phyloP scores from a whole-genome alignment of 1,139 yeast genomes.

The Citeromyces hawaiiensis region DNA sequence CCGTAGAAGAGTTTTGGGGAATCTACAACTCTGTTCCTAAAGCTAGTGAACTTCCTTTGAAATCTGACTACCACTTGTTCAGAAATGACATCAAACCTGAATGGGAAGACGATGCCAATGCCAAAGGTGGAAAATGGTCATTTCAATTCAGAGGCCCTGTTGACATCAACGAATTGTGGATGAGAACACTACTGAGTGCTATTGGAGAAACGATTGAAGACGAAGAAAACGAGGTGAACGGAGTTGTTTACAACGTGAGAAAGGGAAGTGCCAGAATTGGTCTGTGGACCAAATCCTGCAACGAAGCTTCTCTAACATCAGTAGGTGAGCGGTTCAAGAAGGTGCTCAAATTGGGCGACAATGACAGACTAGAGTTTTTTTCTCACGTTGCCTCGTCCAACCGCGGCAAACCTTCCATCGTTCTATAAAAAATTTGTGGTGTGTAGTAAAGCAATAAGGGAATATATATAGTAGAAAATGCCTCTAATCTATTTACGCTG shows the following conservation, averaged over 20 bases:
- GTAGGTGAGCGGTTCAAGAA: constrained; percentile 83
- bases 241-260: constrained; percentile 86
- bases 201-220: constrained; percentile 95
- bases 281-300: constrained; percentile 84
- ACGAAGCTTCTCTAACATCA: constrained; percentile 35
- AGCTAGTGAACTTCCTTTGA: constrained; percentile 81
- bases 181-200: constrained; percentile 77
- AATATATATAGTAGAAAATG: neutral
- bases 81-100: constrained; percentile 93
- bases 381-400: constrained; percentile 30
- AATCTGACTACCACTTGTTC: constrained; percentile 92
- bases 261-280: constrained; percentile 76
- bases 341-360: constrained; percentile 55
- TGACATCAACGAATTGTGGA: constrained; percentile 85
- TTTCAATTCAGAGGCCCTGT: constrained; percentile 55
- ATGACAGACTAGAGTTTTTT: constrained; percentile 64
- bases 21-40: constrained; percentile 88
- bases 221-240: constrained; percentile 84
- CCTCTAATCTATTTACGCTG: neutral
- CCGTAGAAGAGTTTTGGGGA: constrained; percentile 99
- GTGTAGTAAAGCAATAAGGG: neutral
- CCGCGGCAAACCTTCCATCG: constrained; percentile 2
- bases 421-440: neutral
- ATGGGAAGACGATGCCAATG: constrained; percentile 90
- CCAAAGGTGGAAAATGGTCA: constrained; percentile 93